phyloP scores from a whole-genome alignment of 306 rosid species.

The Aeschynomene evenia region DNA sequence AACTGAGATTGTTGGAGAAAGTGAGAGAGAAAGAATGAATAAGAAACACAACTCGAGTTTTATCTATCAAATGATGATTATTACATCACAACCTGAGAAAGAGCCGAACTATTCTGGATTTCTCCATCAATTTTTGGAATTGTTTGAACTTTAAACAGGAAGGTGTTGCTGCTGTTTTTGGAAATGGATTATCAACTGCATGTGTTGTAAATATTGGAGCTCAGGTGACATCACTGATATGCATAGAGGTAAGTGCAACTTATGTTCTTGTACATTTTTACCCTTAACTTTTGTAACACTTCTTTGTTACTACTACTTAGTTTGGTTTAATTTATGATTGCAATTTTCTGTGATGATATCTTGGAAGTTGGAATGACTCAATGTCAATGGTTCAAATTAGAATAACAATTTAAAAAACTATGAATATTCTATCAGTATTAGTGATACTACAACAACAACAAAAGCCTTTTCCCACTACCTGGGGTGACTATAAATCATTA shows the following conservation, averaged over 20 bases:
- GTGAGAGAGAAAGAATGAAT: no score
- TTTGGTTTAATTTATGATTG: not conserved
- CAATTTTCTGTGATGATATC: conserved; percentile 1
- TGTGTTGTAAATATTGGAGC: conserved; percentile 93
- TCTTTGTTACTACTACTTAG: conserved; percentile 2
- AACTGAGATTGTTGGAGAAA: no score
- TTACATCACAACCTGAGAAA: no score
- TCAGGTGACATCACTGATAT: conserved; percentile 86
- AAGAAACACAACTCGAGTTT: no score
- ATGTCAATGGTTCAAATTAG: no score
- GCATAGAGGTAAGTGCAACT: conserved; percentile 74
- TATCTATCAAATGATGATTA: no score
- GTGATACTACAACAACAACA: not conserved
- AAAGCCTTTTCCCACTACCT: not conserved
- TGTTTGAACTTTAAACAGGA: conserved; percentile 70
- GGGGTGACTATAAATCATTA: no score
- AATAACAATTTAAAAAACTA: no score
- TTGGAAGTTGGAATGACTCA: conserved; percentile 20
- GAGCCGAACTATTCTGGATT: conserved; percentile 13
- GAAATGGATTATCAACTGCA: conserved; percentile 93
- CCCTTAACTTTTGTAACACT: not conserved
- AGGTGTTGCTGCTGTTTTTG: conserved; percentile 94
- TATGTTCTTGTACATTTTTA: not conserved
- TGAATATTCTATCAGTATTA: not conserved
- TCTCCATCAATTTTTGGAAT: conserved; percentile 23